phyloP scores from a whole-genome alignment of 352 stramenopile genomes.

The Aphanomyces stellatus region DNA sequence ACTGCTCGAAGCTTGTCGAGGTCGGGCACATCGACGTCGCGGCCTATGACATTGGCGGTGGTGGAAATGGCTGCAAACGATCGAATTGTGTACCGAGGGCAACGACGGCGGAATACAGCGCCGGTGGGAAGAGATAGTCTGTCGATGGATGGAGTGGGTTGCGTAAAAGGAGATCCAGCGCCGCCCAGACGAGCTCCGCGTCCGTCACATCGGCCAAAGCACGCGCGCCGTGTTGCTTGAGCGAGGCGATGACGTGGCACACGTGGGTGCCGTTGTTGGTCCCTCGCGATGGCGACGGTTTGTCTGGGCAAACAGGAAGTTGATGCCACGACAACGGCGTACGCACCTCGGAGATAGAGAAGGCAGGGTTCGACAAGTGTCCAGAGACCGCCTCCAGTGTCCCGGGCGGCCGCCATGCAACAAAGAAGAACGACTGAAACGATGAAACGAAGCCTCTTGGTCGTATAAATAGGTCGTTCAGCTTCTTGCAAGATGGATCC shows the following conservation, averaged over 20 bases:
- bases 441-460: neutral
- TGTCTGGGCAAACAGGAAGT: no score
- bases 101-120: neutral
- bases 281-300: no score
- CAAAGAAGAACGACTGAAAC: neutral
- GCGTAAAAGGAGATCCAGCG: neutral
- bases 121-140: neutral
- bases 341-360: neutral
- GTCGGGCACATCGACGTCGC: neutral
- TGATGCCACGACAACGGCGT: neutral
- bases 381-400: no score
- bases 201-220: neutral
- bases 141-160: neutral
- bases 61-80: neutral
- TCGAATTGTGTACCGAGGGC: neutral
- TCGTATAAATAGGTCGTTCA: neutral
- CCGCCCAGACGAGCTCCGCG: neutral
- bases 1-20: neutral
- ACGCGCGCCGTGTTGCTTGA: neutral
- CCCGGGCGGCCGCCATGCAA: neutral
- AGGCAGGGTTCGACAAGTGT: neutral
- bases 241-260: neutral
- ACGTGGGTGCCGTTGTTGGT: neutral
- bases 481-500: neutral
- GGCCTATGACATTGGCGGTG: neutral